Evolutionary conservation across 495 filamentous ascomycete genomes (phyloP), one percentile per base, ranked within the genome.

Genomic region (Tuber aestivum): DNA sequence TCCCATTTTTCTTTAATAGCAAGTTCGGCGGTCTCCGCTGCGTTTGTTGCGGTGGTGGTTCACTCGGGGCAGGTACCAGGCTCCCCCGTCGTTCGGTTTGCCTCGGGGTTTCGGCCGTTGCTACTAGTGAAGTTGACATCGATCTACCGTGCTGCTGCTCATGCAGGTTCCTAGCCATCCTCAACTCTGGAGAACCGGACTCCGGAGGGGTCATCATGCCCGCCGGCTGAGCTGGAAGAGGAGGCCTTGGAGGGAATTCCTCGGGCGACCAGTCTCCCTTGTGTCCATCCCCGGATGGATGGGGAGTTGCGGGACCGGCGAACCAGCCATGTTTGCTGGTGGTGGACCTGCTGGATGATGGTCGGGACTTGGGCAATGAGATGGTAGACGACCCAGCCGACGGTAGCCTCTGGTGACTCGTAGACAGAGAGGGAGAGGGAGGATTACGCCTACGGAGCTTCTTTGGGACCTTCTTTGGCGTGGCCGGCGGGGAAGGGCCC

Each of bases 361-460:
- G 78, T 35, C 75, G 69, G 23, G 79, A 80, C 21, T 76, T 81
- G 5, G 78, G 70, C 20, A 81, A 75, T 41, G 80, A 81, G 35
- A 77, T 74, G 9, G 78, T 79, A n/a, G 80, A 82, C 12, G 80
- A 82, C 44, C 78, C 74, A 27, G 80, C 72, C 16, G 80, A 82
- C 7, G 80, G 80, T 27, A 82, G 72, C 50, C 79, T 79, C 48
- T 82, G 80, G 69, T 82, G 80, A 48, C 73, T 79, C 12, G 74
- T 77, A 20, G 69, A 79, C 23, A 77, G 45, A 10, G 80, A 82
- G 41, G 80, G 74, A 35, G 56, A 32, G 27, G 80, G 80, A 35
- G 80, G 80, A 65, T 82, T 82, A 41, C 81, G 81, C 40, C 80
- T 80, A 61, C 80, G 80, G 10, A 82, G 80, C 72, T 82, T 82